Evolutionary conservation across 2,329 filamentous ascomycete genomes (phyloP), one percentile per base, ranked within the genome.

Genomic region (Polytolypa hystricis): DNA sequence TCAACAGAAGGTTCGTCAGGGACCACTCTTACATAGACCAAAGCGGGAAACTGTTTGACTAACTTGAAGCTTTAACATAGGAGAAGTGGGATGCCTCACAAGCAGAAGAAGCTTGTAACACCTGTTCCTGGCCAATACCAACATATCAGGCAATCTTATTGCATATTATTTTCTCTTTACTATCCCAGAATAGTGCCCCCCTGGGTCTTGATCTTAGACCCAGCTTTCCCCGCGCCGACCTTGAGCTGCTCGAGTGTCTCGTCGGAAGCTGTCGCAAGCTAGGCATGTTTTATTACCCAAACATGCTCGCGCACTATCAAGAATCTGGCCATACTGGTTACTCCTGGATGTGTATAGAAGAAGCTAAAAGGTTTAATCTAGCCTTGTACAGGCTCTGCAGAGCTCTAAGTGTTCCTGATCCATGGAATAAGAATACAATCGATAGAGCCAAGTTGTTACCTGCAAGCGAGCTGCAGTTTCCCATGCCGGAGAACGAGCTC

Each of bases 81-180:
- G 21, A 30, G 9, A 37, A 26, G 4, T 40, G 37, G 38, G 14
- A 34, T 27, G 32, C 21, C 10, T 26, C 33, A 25, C 10, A 27
- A 23, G 16, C 12, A 16, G 14, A 49, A 39, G 21, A 25, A 7
- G n/a, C 21, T 7, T 25, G 21, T n/a, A 25, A n/a, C n/a, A 7
- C 21, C n/a, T 28, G 30, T 14, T 29, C 23, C 11, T 56, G 52
- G 49, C 55, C 54, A n/a, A 46, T 57, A 6, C 37, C 54, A 2
- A 54, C 45, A 5, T 57, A 55, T 15, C 54, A 58, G 42, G 50
- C 51, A 10, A 52, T 57, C 17, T 33, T 58, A 11, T 36, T 58
- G 1, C 49, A 56, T 35, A 42, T 53, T 5, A 51, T 58, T 10
- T 53, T 55, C 33, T 40, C 52, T 16, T 14, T 51, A 1, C 21